Percentiles rank a stretch among this genome's conserved stretches.
Evolutionary conservation across 2,329 filamentous ascomycete genomes (phyloP).

Genomic region (Fusarium chaquense): DNA sequence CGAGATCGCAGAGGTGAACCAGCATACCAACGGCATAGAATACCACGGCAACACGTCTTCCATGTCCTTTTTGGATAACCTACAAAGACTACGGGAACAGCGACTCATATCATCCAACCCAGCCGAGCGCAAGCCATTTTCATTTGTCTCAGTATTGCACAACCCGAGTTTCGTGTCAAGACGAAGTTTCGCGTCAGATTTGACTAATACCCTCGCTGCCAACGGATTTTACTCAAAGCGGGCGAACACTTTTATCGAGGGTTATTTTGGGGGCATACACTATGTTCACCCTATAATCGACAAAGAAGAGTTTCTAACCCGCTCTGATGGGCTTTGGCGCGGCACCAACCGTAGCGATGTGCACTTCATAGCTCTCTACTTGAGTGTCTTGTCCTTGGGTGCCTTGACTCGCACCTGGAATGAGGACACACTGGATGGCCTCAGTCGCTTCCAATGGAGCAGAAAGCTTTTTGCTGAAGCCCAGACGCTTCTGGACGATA

Average conservation of each 20-base stretch:
- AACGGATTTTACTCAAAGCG: constrained; percentile 14
- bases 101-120: neutral
- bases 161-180: constrained; percentile 10
- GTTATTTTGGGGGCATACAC: constrained; percentile 1
- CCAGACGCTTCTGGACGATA: neutral
- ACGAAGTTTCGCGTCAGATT: neutral
- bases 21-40: constrained; percentile 13
- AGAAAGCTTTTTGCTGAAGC: constrained; percentile 3
- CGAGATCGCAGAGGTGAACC: constrained; percentile 12
- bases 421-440: neutral
- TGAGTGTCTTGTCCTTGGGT: constrained; percentile 8
- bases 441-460: constrained; percentile 4
- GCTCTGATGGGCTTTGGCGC: neutral
- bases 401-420: constrained; percentile 4
- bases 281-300: constrained; percentile 17
- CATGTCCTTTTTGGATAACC: constrained; percentile 3
- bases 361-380: constrained; percentile 8
- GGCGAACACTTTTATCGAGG: constrained; percentile 14
- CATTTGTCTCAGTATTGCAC: constrained; percentile 7
- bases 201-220: neutral
- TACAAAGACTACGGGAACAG: constrained; percentile 7
- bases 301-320: constrained; percentile 5
- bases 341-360: neutral
- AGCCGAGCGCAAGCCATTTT: constrained; percentile 1
- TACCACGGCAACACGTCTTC: constrained; percentile 14